These are phyloP conservation scores for Gymnopilus dilepis DNA, from an alignment of 768 basidiomycete genomes.

Conservation along the genomic window DNA sequence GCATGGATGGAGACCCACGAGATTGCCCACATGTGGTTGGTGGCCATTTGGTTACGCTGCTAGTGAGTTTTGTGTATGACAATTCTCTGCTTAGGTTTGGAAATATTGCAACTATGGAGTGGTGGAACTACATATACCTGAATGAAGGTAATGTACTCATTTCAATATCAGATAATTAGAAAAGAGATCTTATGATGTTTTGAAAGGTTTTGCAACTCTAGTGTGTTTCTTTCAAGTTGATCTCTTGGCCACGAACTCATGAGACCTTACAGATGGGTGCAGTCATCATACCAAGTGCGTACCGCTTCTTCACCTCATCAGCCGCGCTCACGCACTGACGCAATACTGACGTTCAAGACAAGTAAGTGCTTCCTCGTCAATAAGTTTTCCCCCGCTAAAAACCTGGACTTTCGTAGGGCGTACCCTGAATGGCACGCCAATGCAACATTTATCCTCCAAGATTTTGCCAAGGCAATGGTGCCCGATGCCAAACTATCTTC, in stretches of 20 bases:
- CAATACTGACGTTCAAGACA: too few species aligned
- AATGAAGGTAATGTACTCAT: constrained; percentile 65
- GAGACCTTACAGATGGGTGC: constrained; percentile 72
- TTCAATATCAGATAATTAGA: not conserved
- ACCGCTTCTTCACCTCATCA: too few species aligned
- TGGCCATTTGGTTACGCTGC: constrained; percentile 3
- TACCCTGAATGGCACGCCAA: constrained; percentile 89
- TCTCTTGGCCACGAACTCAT: constrained; percentile 7
- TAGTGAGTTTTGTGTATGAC: not conserved
- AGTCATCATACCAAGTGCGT: constrained; percentile 73
- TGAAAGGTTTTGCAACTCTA: constrained; percentile 80
- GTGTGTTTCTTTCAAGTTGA: constrained; percentile 41
- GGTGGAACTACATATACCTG: constrained; percentile 87
- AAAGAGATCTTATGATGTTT: constrained; percentile 7
- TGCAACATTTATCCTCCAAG: constrained; percentile 78
- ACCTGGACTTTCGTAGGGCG: constrained; percentile 33
- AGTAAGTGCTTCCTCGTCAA: too few species aligned
- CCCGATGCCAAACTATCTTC: constrained; percentile 87
- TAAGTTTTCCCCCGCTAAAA: too few species aligned
- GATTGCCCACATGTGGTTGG: constrained; percentile 81
- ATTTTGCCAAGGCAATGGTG: constrained; percentile 73
- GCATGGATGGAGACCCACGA: constrained; percentile 84
- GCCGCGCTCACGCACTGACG: too few species aligned
- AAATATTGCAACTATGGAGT: constrained; percentile 91
- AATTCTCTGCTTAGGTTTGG: constrained; percentile 65